Percentiles rank a stretch among this genome's conserved stretches.
phyloP scores from a whole-genome alignment of 108 stramenopile genomes.

The Nitzschia sp. region DNA sequence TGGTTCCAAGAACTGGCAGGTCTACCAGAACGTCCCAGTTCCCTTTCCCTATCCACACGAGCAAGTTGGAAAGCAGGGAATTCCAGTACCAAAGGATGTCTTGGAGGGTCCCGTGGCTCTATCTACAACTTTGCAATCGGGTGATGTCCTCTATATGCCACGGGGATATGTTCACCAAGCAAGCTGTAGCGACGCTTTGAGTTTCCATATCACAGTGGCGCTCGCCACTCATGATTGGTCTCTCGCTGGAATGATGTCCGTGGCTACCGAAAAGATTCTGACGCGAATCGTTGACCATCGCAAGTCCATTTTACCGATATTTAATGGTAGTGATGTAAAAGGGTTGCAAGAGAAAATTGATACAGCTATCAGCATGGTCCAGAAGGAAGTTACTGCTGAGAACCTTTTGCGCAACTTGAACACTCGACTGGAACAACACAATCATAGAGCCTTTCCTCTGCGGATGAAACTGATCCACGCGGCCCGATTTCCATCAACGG shows the following conservation, averaged over 20 bases:
- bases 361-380: slow-evolving; percentile 17
- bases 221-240: slow-evolving; percentile 90
- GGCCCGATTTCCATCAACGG: neutral
- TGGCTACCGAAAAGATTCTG: slow-evolving; percentile 27
- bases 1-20: slow-evolving; percentile 78
- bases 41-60: slow-evolving; percentile 76
- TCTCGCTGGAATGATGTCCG: slow-evolving; percentile 48
- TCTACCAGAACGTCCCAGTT: slow-evolving; percentile 66
- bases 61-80: slow-evolving; percentile 84
- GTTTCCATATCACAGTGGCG: slow-evolving; percentile 80
- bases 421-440: slow-evolving; percentile 38
- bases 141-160: slow-evolving; percentile 88
- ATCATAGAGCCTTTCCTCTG: slow-evolving; percentile 22
- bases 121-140: slow-evolving; percentile 46
- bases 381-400: slow-evolving; percentile 37
- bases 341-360: slow-evolving; percentile 37
- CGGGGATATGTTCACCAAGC: slow-evolving; percentile 88
- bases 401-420: slow-evolving; percentile 23
- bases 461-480: slow-evolving; percentile 13
- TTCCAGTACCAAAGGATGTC: slow-evolving; percentile 49
- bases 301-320: slow-evolving; percentile 20
- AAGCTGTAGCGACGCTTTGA: slow-evolving; percentile 31
- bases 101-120: slow-evolving; percentile 47
- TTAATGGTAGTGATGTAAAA: neutral
- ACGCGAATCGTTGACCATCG: slow-evolving; percentile 39